Evolutionary conservation across 805 yeast genomes (phyloP), one percentile per base, ranked within the genome.

Genomic region (Wickerhamiella dianesei): DNA sequence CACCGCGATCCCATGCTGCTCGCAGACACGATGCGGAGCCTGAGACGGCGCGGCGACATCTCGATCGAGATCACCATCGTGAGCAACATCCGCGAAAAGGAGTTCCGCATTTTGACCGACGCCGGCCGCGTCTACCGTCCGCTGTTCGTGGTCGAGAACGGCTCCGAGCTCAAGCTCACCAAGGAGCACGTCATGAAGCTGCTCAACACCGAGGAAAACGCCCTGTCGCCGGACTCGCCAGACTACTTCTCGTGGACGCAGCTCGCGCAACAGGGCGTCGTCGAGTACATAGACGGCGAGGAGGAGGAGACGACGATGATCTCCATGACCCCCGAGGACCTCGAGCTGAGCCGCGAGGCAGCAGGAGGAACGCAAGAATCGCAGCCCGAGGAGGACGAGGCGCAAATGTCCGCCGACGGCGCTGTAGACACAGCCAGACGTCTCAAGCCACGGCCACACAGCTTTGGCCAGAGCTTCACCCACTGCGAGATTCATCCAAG

Each of bases 401-500:
- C 21, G 4, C 16, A 18, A 14, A 6, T 39, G 6, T 14, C 21
- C n/a, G 18, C 18, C 22, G 25, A 18, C n/a, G 39, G 39, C 5
- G 71, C 67, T 19, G 57, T 72, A 39, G 87, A 81, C 59, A 82
- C 87, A 0, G 94, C 94, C 29, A 79, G 80, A 65, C 79, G 98
- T 68, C 84, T 92, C 61, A 88, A 81, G 64, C 79, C 85, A 17
- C 68, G 74, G 14, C 72, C 68, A 52, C 70, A 71, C 44, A 74
- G 78, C 20, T 77, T 79, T 57, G 72, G 77, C 0, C 83, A 80
- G 54, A 87, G 97, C 1, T 92, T 85, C 72, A 92, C 98, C 0
- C 98, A 92, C 66, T 92, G 98, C 76, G 98, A 92, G 69, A 88
- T 92, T 62, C 98, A 92, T 68, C 98, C 98, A 17, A 82, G 95